Conservation (phyloP, 345 rosid genomes). For the Acer yangbiense region DNA sequence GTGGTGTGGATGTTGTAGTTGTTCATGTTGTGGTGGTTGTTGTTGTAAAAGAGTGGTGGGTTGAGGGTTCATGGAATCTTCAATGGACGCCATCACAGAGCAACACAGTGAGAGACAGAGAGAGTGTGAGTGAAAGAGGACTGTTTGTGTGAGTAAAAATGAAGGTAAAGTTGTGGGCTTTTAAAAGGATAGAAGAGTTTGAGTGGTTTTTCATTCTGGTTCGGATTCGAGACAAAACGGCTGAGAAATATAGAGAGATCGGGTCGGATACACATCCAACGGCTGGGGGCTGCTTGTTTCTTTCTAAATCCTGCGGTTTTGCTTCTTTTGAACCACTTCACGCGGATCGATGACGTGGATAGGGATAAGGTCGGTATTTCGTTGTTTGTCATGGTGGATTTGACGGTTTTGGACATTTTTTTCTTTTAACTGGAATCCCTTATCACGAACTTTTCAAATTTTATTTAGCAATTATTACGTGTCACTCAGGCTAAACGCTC, state of each 20-base stretch:
- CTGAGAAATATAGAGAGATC: not conserved
- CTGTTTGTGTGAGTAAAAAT: slow-evolving; percentile 8
- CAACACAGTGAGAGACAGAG: not conserved
- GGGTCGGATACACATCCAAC: slow-evolving; percentile 24
- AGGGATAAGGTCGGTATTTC: not conserved
- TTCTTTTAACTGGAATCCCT: not conserved
- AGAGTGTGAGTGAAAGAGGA: not conserved
- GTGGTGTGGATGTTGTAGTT: not conserved
- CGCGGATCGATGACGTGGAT: slow-evolving; percentile 40
- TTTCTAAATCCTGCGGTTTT: slow-evolving; percentile 19
- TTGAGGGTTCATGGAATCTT: slow-evolving; percentile 14
- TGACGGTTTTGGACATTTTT: slow-evolving; percentile 17
- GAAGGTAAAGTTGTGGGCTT: slow-evolving; percentile 20
- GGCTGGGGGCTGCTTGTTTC: slow-evolving; percentile 25
- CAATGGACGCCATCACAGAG: slow-evolving; percentile 20
- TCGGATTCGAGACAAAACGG: slow-evolving; percentile 13
- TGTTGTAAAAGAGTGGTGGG: not conserved
- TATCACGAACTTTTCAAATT: slow-evolving; percentile 5
- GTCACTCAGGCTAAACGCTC: not conserved
- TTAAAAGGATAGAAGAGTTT: slow-evolving; percentile 22
- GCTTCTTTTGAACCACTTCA: not conserved
- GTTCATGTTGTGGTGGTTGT: not conserved
- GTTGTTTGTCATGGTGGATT: not conserved
- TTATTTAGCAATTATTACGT: not conserved
- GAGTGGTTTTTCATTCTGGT: slow-evolving; percentile 8